Percentiles rank a stretch among this genome's conserved stretches.
Conservation (phyloP, 2,329 filamentous ascomycete genomes). For the Ophiosphaerella herpotricha region DNA sequence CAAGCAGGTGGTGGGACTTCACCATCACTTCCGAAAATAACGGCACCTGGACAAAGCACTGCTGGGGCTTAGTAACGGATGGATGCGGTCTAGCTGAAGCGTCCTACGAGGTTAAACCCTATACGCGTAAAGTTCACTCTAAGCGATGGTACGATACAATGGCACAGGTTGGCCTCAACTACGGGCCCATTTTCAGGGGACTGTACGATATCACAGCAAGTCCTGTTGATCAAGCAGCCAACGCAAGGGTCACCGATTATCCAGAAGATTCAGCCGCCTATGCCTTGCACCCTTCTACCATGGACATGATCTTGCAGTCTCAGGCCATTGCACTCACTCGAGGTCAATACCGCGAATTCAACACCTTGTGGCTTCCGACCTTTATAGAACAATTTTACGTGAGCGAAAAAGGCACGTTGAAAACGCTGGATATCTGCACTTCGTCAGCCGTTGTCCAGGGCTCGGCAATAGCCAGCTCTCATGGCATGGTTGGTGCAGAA, state of each 20-base stretch:
- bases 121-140: not conserved
- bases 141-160: not conserved
- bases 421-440: no score
- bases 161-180: not conserved
- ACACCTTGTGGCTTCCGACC: no score
- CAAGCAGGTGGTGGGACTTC: not conserved
- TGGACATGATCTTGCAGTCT: not conserved
- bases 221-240: not conserved
- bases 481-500: no score
- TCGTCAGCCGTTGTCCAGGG: no score
- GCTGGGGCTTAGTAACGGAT: not conserved
- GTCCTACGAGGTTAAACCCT: not conserved
- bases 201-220: not conserved
- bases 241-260: not conserved
- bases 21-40: not conserved
- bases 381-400: no score
- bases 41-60: not conserved
- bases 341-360: no score
- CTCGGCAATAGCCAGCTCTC: no score
- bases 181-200: not conserved
- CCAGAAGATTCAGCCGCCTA: not conserved
- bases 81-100: not conserved
- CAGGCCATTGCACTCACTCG: no score
- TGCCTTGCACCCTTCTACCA: not conserved
- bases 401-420: no score